Evolutionary conservation across 208 protist genomes (phyloP).

Genomic region (Leishmania lainsoni): DNA sequence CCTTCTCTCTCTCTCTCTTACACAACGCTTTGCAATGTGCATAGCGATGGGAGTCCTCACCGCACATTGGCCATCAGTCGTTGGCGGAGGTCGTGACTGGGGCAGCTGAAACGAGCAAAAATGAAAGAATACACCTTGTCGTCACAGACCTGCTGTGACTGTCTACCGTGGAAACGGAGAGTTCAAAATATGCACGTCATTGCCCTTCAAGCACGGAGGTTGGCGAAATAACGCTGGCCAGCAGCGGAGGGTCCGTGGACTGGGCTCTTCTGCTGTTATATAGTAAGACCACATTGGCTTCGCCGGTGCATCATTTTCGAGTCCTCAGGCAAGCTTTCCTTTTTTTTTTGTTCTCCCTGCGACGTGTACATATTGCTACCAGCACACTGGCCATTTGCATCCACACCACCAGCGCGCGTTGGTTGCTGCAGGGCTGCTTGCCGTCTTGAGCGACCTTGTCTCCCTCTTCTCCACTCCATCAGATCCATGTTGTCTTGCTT

Average conservation of each 20-base stretch:
- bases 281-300: neutral
- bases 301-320: neutral
- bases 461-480: neutral
- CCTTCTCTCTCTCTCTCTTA: neutral
- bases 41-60: neutral
- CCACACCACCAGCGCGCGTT: neutral
- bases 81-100: neutral
- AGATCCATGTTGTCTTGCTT: neutral
- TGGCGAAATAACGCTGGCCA: neutral
- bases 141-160: neutral
- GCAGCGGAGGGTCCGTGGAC: neutral
- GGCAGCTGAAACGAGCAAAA: neutral
- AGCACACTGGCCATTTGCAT: neutral
- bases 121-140: neutral
- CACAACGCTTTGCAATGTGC: neutral
- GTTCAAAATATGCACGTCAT: neutral
- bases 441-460: neutral
- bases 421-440: neutral
- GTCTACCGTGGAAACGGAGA: neutral
- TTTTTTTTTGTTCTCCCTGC: neutral
- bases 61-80: neutral
- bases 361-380: too few species aligned
- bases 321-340: neutral
- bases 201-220: neutral
- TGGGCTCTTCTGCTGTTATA: neutral